Evolutionary conservation across 2,329 filamentous ascomycete genomes (phyloP).

Genomic region (Fonsecaea nubica): DNA sequence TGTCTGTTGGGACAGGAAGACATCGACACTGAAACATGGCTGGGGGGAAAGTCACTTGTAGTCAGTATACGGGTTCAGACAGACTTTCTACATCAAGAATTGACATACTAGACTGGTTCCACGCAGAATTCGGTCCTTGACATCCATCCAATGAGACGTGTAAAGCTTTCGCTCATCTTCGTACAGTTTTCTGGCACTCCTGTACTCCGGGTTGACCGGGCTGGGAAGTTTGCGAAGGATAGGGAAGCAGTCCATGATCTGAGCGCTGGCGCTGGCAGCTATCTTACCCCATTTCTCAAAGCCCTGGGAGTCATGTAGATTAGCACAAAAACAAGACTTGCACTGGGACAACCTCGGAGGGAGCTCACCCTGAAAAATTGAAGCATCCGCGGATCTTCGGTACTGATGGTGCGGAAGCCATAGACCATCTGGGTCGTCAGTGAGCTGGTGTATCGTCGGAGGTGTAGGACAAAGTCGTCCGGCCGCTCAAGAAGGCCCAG

Average conservation of each 20-base stretch:
- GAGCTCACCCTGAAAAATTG: conserved; percentile 20
- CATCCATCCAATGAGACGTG: conserved; percentile 25
- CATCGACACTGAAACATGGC: conserved; percentile 35
- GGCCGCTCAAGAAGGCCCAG: conserved; percentile 21
- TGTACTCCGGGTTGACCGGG: conserved; percentile 25
- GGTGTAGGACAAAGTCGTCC: conserved; percentile 27
- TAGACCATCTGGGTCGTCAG: conserved; percentile 34
- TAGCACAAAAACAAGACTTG: background rate
- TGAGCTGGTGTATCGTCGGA: conserved; percentile 30
- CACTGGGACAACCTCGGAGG: too few species aligned
- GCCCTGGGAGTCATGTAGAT: background rate
- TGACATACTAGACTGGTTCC: conserved; percentile 25
- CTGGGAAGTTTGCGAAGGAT: conserved; percentile 31
- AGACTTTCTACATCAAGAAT: background rate
- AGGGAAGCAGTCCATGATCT: conserved; percentile 35
- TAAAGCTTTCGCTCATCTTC: conserved; percentile 32
- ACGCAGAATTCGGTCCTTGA: conserved; percentile 25
- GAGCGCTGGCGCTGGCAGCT: conserved; percentile 23
- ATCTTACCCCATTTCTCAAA: conserved; percentile 32
- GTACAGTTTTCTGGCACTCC: conserved; percentile 28
- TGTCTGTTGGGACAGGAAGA: conserved; percentile 28
- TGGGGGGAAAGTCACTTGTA: background rate
- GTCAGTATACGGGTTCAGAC: too few species aligned
- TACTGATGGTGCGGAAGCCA: conserved; percentile 27
- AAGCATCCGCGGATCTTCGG: conserved; percentile 25